A percentile compares a stretch with the other conserved stretches of the same genome.
Evolutionary conservation across 345 rosid species (phyloP).

Genomic region (Microthlaspi erraticum): DNA sequence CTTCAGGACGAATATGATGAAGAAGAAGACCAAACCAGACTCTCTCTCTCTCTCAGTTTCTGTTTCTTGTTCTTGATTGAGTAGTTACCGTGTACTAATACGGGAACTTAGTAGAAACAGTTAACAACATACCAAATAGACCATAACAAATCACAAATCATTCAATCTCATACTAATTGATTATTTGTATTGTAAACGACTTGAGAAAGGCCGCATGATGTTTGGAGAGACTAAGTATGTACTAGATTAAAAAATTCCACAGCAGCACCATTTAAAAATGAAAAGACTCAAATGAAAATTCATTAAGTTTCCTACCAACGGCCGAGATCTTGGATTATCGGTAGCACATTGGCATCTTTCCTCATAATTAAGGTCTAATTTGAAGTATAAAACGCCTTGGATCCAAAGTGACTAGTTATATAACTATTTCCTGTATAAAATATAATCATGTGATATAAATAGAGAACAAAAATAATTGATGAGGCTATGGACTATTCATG

Average conservation of each 20-base stretch:
- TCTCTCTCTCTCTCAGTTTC: constrained; percentile 26
- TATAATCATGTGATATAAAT: constrained; percentile 39
- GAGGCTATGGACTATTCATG: constrained; percentile 30
- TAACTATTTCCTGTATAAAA: constrained; percentile 16
- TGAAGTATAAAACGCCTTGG: not conserved
- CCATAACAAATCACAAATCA: constrained; percentile 9
- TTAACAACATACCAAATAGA: constrained; percentile 21
- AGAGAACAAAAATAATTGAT: constrained; percentile 33
- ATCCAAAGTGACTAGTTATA: not conserved
- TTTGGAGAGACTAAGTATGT: not conserved
- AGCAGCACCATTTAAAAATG: not conserved
- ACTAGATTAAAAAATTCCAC: not conserved
- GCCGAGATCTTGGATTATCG: constrained; percentile 10
- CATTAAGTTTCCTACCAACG: not conserved
- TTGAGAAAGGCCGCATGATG: not conserved
- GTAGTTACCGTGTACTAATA: not conserved
- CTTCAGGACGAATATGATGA: constrained; percentile 44
- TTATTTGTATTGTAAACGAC: not conserved
- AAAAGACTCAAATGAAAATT: not conserved
- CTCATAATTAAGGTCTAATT: not conserved
- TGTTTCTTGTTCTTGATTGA: constrained; percentile 27
- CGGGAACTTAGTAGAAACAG: not conserved
- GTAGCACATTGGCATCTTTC: constrained; percentile 16
- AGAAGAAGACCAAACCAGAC: constrained; percentile 29
- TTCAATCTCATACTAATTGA: not conserved